Conservation (phyloP, 495 filamentous ascomycete genomes). For the Cairneyella variabilis region DNA sequence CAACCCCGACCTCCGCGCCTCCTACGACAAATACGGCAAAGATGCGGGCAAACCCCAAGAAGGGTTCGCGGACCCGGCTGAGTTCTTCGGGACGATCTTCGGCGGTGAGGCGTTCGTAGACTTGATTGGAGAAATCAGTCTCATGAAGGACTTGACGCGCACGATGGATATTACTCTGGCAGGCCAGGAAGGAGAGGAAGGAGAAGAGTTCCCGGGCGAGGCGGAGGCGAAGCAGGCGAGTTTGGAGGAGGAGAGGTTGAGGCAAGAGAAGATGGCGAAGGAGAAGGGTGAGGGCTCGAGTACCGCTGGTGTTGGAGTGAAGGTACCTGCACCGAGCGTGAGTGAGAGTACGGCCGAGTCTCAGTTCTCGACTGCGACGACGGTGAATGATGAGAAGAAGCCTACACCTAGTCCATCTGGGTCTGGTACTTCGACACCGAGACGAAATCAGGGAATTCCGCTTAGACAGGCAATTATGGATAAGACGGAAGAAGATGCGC, state of each 20-base stretch:
- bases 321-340: conserved; percentile 10
- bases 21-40: conserved; percentile 97
- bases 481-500: conserved; percentile 80
- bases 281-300: conserved; percentile 17
- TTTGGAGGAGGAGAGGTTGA: conserved; percentile 29
- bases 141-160: conserved; percentile 87
- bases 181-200: conserved; percentile 62
- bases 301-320: neutral
- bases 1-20: conserved; percentile 75
- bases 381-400: conserved; percentile 18
- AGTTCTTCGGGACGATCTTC: conserved; percentile 99
- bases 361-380: neutral
- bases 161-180: conserved; percentile 89
- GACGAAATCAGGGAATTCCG: conserved; percentile 55
- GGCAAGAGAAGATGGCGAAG: conserved; percentile 11
- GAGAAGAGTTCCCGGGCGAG: conserved; percentile 49
- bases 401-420: conserved; percentile 18
- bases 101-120: conserved; percentile 94
- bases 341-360: conserved; percentile 7
- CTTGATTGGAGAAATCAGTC: conserved; percentile 84
- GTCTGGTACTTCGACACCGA: conserved; percentile 55
- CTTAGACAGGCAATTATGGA: conserved; percentile 85
- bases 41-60: conserved; percentile 80
- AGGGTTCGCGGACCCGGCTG: conserved; percentile 93
- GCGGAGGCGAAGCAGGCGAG: conserved; percentile 47